Evolutionary conservation across 192 early-diverging fungal species (phyloP).

Genomic region (Coemansia biformis): DNA sequence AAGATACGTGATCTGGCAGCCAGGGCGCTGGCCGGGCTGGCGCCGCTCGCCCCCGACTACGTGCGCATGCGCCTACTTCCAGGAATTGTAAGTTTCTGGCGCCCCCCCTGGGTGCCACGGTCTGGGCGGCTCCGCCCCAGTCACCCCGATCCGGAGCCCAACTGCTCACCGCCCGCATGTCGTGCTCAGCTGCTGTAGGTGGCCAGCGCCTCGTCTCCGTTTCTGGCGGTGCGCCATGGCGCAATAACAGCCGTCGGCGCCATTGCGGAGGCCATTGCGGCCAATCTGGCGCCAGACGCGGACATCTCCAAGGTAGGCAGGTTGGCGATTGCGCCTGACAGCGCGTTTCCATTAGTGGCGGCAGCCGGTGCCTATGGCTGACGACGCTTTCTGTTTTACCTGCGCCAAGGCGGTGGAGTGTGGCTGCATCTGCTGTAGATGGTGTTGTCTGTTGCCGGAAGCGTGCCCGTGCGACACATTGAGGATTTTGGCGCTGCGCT

Average conservation of each 20-base stretch:
- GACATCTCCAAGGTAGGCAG: conserved; percentile 15
- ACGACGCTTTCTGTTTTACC: not conserved
- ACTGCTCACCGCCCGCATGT: not conserved
- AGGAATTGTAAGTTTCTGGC: conserved; percentile 56
- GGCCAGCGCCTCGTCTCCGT: conserved; percentile 25
- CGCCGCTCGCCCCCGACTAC: conserved; percentile 55
- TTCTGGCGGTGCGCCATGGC: conserved; percentile 50
- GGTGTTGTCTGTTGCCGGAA: conserved; percentile 16
- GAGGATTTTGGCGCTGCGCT: conserved; percentile 58
- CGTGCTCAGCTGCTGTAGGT: conserved; percentile 33
- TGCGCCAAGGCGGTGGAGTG: not conserved
- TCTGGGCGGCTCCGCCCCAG: no score
- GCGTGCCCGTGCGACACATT: conserved; percentile 33
- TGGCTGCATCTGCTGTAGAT: conserved; percentile 10
- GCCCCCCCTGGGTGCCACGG: no score
- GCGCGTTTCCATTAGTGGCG: no score
- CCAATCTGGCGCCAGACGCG: conserved; percentile 6
- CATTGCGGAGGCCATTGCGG: conserved; percentile 29
- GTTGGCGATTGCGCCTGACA: no score
- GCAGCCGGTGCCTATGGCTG: no score
- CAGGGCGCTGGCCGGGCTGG: conserved; percentile 63
- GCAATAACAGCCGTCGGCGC: conserved; percentile 33
- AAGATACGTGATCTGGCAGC: conserved; percentile 72
- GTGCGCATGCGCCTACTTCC: conserved; percentile 55
- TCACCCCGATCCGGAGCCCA: not conserved